Conservation (phyloP, 176 grass and related monocot genomes). For the Echinochloa phyllopogon region DNA sequence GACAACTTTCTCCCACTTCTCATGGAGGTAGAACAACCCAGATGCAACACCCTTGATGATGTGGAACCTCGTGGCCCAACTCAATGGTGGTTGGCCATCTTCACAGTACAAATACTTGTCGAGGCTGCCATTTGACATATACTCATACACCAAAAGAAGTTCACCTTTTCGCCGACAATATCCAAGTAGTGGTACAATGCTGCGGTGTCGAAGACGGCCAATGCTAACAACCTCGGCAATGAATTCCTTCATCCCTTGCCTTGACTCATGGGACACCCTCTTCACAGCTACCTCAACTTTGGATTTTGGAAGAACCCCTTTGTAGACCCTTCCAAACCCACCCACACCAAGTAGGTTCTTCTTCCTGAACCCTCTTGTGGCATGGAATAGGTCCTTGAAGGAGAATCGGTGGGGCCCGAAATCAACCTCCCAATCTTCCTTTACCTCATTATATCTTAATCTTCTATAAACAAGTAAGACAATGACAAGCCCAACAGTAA, state of each 20-base stretch:
- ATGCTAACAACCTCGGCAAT: conserved; percentile 40
- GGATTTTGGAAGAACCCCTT: too few relatives aligned
- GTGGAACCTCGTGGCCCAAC: conserved; percentile 5
- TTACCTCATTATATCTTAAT: conserved; percentile 32
- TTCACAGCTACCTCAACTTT: too few relatives aligned
- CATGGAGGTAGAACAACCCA: conserved; percentile 40
- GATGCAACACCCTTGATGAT: conserved; percentile 33
- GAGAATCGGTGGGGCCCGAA: conserved; percentile 43
- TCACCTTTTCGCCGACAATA: conserved; percentile 36
- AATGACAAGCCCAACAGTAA: background rate
- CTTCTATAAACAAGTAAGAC: conserved; percentile 3
- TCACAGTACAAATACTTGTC: background rate
- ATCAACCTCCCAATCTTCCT: conserved; percentile 49
- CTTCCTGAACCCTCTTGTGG: conserved; percentile 29
- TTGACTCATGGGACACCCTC: too few relatives aligned
- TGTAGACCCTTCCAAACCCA: conserved; percentile 51
- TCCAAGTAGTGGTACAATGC: conserved; percentile 24
- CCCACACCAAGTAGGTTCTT: conserved; percentile 36
- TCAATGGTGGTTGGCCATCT: background rate
- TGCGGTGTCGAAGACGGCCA: conserved; percentile 37
- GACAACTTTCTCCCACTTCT: conserved; percentile 50
- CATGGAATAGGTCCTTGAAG: conserved; percentile 41
- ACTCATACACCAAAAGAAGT: conserved; percentile 40
- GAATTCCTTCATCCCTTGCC: conserved; percentile 48
- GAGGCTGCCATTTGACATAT: conserved; percentile 44